phyloP scores from a whole-genome alignment of 108 stramenopile species.

The Discostella pseudostelligera region DNA sequence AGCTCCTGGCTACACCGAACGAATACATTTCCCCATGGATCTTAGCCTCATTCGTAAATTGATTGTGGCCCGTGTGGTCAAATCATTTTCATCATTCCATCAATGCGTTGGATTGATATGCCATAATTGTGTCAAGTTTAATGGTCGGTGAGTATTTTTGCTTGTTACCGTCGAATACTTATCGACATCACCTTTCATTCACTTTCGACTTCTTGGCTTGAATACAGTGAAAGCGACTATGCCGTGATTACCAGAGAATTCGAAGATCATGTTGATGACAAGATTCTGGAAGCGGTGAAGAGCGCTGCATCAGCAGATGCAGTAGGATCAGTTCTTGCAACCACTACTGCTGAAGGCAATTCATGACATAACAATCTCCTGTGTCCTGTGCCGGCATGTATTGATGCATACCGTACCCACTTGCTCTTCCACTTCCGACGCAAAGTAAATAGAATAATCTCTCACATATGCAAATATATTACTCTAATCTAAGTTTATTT shows the following conservation, averaged over 20 bases:
- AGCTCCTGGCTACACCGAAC: constrained; percentile 80
- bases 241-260: constrained; percentile 73
- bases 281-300: constrained; percentile 36
- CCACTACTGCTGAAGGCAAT: background rate
- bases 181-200: no score
- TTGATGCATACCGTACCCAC: no score
- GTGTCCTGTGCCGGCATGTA: no score
- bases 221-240: constrained; percentile 67
- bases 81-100: constrained; percentile 58
- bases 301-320: constrained; percentile 16
- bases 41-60: constrained; percentile 73
- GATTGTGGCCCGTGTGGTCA: constrained; percentile 55
- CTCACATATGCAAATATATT: no score
- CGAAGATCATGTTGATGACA: constrained; percentile 58
- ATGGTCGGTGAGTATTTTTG: constrained; percentile 55
- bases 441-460: no score
- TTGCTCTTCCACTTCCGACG: no score
- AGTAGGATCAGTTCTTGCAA: background rate
- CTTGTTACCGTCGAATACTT: no score
- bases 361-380: no score
- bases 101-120: constrained; percentile 64
- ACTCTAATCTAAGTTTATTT: background rate
- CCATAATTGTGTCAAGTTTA: constrained; percentile 75
- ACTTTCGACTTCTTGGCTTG: no score
- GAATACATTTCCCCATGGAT: constrained; percentile 81